Base-by-base conservation (phyloP, 1,139 yeast species). In the Saccharomyces hybrid region DNA sequence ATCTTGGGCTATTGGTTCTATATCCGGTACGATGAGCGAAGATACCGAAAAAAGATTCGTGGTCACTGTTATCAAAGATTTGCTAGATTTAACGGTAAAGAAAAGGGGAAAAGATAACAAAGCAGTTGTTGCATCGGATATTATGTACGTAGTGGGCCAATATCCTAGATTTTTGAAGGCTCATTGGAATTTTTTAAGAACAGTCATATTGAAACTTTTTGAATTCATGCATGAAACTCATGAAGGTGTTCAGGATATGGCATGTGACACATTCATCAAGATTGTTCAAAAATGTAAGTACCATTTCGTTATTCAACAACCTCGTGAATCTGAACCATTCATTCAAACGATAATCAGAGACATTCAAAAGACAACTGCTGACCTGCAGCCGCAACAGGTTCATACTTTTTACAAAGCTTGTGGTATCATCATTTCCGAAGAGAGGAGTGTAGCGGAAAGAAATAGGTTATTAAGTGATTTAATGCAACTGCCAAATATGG, bases 231-330 rank as follows among this genome's bases (percentile, higher is more conserved):
- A 93, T 74, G 99, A 93, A 77, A 90, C 97, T 28, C 99, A 93
- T 71, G 99, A 91, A 73, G 99, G 98, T 74, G 99, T 93, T 59
- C 99, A 93, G 75, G 99, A 93, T 73, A 93, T 93, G 99, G 99
- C 99, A 9, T 93, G 99, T 77, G 99, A 93, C 72, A 93, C 99
- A 0, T 93, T 93, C 70, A 91, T 91, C 68, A 95, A 93, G 72
- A 93, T 93, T 70, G 89, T 97, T 31, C 85, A 82, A 64, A 93
- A 93, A 74, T 93, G 99, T 78, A 91, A 90, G 72, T 84, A 91
- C 60, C 98, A 93, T 71, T 93, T 95, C 73, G 97, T 93, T 46
- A 86, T 86, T 49, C 84, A 81, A 61, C 98, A 93, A 73, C 81
- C 83, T 16, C 86, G 85, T 60, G 99, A 95, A 73, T 70, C 79